A percentile compares a stretch with the other conserved stretches of the same genome.
Evolutionary conservation across 2,329 filamentous ascomycete genomes (phyloP).

Genomic region (Torrubiellomyces zombiae): DNA sequence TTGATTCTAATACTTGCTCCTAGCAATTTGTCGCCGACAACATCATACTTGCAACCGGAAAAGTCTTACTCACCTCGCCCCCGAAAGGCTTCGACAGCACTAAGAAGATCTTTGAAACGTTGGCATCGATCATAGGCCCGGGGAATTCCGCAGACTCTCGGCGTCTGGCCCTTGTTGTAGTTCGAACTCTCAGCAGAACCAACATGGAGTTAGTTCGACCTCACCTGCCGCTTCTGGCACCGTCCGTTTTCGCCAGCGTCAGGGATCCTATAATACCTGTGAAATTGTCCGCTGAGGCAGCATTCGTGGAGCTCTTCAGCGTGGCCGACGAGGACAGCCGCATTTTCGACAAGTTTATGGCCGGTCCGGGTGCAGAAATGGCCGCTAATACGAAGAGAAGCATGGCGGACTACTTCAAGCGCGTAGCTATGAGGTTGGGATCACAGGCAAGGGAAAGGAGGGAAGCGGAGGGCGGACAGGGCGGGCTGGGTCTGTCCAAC

Average conservation of each 20-base stretch:
- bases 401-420: conserved; percentile 95
- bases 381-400: conserved; percentile 62
- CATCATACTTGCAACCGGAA: conserved; percentile 74
- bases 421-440: conserved; percentile 73
- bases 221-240: conserved; percentile 64
- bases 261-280: conserved; percentile 86
- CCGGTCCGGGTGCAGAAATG: conserved; percentile 47
- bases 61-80: conserved; percentile 61
- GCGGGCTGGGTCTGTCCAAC: conserved; percentile 69
- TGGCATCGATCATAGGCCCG: conserved; percentile 60
- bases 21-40: conserved; percentile 79
- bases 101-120: conserved; percentile 63
- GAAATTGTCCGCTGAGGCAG: conserved; percentile 86
- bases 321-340: conserved; percentile 75
- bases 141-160: conserved; percentile 70
- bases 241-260: conserved; percentile 75
- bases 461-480: conserved; percentile 80
- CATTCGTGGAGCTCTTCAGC: conserved; percentile 78
- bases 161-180: conserved; percentile 68
- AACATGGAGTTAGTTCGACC: conserved; percentile 69
- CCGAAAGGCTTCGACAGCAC: conserved; percentile 57
- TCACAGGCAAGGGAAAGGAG: conserved; percentile 73
- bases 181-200: conserved; percentile 68
- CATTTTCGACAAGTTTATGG: conserved; percentile 84
- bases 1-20: too few species aligned